Evolutionary conservation across 805 yeast species (phyloP), one percentile per base, ranked within the genome.

Genomic region (Danielia oregonensis): DNA sequence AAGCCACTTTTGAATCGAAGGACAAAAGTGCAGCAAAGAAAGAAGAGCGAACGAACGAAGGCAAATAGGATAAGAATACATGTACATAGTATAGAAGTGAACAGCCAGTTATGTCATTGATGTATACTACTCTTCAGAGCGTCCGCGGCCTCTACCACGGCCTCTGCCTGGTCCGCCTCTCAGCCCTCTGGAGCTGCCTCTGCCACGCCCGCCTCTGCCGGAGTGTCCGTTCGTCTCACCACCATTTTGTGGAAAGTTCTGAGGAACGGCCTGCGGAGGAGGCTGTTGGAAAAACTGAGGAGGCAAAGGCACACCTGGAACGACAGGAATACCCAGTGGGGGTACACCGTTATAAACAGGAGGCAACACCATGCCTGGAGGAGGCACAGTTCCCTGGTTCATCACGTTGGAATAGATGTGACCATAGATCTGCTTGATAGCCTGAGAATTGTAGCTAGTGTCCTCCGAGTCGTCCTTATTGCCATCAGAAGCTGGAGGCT

Each of bases 351-450:
- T 26, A 12, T 25, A 25, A 6, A 14, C 29, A 14, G 29, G 26
- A 11, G 29, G 29, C 14, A 23, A 12, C 18, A 26, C 28, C 15
- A 32, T 28, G 14, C 26, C 30, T 2, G 36, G 36, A 9, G 35
- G 39, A 8, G 44, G 42, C 12, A 26, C 29, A n/a, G 36, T 36
- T 10, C 70, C 70, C 33, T 65, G 66, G 42, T 46, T 54, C 72
- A 67, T 65, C 17, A 67, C 70, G 32, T 61, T 57, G 32, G 62
- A 60, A 48, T 65, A 66, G 26, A 67, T 67, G 39, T 65, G 68
- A 2, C 69, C 70, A 37, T 66, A 67, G 30, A 67, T 57, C 39
- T 60, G 68, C 44, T 63, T 61, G 37, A 66, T 61, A 5, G 70
- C 67, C 24, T 57, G 45, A 6, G 61, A 28, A 21, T 52, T 49